Evolutionary conservation across 2,329 filamentous ascomycete genomes (phyloP).

Genomic region (Myriosclerotinia scirpicola): DNA sequence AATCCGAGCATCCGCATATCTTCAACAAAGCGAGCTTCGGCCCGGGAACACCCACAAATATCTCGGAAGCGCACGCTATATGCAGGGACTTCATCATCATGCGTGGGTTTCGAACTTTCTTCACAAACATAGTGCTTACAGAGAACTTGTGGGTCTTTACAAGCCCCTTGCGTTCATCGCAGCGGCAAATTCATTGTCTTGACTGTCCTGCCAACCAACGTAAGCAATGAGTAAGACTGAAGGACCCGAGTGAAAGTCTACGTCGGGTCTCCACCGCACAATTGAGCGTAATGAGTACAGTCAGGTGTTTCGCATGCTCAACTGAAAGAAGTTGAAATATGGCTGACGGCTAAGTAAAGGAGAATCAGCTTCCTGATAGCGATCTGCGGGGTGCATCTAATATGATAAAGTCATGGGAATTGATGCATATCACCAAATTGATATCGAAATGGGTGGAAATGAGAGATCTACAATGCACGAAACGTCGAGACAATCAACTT

Average conservation of each 20-base stretch:
- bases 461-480: background rate
- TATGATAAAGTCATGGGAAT: background rate
- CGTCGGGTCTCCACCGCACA: background rate
- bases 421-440: background rate
- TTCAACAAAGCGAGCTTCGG: background rate
- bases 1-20: background rate
- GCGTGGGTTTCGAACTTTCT: background rate
- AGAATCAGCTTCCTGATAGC: background rate
- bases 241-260: background rate
- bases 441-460: background rate
- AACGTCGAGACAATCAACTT: background rate
- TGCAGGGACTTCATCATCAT: slow-evolving; percentile 5
- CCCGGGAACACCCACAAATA: slow-evolving; percentile 7
- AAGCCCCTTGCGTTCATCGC: background rate
- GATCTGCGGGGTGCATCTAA: background rate
- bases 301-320: background rate
- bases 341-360: background rate
- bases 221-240: slow-evolving; percentile 17
- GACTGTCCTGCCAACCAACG: background rate
- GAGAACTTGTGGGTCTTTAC: background rate
- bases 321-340: background rate
- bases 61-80: background rate
- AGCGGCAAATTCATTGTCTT: slow-evolving; percentile 5
- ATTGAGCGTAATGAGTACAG: background rate
- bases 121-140: slow-evolving; percentile 3